Base-by-base conservation (phyloP, 2,329 filamentous ascomycete genomes). In the Cordyceps tenuipes region DNA sequence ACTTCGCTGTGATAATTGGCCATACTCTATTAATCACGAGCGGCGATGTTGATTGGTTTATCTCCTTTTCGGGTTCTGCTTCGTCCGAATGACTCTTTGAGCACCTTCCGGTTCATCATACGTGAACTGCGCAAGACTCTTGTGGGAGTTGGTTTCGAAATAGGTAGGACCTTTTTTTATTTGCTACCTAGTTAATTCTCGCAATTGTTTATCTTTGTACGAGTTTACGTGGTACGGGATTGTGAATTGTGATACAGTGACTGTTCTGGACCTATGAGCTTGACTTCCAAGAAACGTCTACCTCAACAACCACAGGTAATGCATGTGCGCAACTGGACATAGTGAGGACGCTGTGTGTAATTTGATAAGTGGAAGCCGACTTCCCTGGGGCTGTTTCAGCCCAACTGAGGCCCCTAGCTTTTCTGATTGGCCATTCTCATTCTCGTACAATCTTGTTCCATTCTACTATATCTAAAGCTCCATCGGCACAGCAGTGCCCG, bases 401-500 rank as follows among this genome's bases (percentile, higher is more conserved):
- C 34, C 34, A 36, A 36, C 9, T 36, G 12, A 36, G 29, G 34
- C 34, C 34, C 34, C 34, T 36, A 36, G 34, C 34, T 36, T 36
- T 13, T 36, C 12, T 36, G 1, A 15, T 29, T 1, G 26, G 4
- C 19, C 12, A 26, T 47, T 12, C 13, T 12, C 13, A 26, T 26
- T 2, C 21, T 47, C 23, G 21, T 26, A 3, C 21, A n/a, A 2
- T 44, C 21, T 47, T 23, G 21, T 5, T 13, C 21, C 19, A 3
- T 47, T 26, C 13, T 47, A 10, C 7, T 47, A 36, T 6, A 13
- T 43, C 47, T 59, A 79, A 52, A 73, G 70, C 70, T 87, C 84
- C 82, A 84, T 83, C 3, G 77, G 72, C 13, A 76, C 75, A 13
- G 82, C 84, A 2, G 84, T 66, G 1, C 79, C 84, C 63, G 82